Conservation (phyloP, 805 yeast species). For the Schizosaccharomyces osmophilus region DNA sequence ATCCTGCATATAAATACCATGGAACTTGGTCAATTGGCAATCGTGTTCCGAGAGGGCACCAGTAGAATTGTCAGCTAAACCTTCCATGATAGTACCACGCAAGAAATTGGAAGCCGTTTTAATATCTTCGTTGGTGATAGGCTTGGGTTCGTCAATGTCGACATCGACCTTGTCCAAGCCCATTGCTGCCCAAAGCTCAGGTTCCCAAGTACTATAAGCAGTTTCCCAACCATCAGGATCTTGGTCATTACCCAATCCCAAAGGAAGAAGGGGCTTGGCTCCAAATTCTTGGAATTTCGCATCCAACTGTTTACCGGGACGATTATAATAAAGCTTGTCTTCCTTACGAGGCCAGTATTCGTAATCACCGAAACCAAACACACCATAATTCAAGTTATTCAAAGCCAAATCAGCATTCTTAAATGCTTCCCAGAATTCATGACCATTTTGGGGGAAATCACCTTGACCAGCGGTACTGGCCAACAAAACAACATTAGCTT, state of each 20-base stretch:
- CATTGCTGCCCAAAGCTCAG: conserved; percentile 59
- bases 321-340: conserved; percentile 80
- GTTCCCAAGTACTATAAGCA: conserved; percentile 76
- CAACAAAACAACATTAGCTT: conserved; percentile 42
- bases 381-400: conserved; percentile 30
- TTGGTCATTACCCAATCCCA: conserved; percentile 90
- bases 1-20: conserved; percentile 95
- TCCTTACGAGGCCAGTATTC: conserved; percentile 94
- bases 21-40: conserved; percentile 88
- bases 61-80: conserved; percentile 53
- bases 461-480: conserved; percentile 71
- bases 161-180: conserved; percentile 67
- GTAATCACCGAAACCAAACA: conserved; percentile 60
- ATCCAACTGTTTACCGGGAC: conserved; percentile 56
- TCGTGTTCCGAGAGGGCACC: conserved; percentile 80
- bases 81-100: conserved; percentile 83
- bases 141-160: conserved; percentile 72
- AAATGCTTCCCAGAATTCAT: conserved; percentile 47
- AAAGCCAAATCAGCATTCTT: conserved; percentile 41
- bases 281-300: conserved; percentile 44
- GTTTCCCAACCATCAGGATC: conserved; percentile 89
- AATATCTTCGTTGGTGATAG: conserved; percentile 86
- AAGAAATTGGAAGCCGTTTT: conserved; percentile 64
- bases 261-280: conserved; percentile 42
- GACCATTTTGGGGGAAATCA: conserved; percentile 66